Evolutionary conservation across 257 asterid species (phyloP).

Genomic region (Rhazya stricta): DNA sequence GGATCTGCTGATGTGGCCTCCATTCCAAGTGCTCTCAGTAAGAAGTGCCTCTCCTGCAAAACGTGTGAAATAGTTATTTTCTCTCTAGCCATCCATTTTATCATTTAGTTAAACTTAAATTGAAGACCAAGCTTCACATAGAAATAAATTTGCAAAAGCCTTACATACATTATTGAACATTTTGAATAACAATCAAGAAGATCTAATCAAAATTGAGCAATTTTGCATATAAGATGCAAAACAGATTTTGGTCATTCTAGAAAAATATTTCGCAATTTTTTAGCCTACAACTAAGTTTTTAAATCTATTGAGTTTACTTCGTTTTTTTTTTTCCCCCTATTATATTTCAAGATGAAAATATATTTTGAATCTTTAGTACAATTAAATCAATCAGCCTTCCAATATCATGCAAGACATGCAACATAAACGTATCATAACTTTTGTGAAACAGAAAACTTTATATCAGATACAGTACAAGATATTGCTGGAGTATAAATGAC

Average conservation of each 20-base stretch:
- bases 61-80: conserved; percentile 1
- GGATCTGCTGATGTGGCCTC: conserved; percentile 51
- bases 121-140: background rate
- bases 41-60: conserved; percentile 93
- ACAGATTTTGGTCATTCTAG: no score
- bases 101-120: background rate
- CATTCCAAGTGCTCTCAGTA: conserved; percentile 87
- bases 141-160: background rate
- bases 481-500: background rate
- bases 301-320: no score
- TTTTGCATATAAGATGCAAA: no score
- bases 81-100: background rate
- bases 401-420: background rate
- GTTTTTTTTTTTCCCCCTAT: no score
- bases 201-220: no score
- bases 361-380: background rate
- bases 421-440: background rate
- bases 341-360: no score
- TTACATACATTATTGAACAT: no score
- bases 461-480: background rate
- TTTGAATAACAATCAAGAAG: no score
- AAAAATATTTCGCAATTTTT: no score
- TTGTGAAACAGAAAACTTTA: background rate
- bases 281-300: no score
- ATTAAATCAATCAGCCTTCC: background rate